Conservation (phyloP, 129 eudicot species). For the Saposhnikovia divaricata region DNA sequence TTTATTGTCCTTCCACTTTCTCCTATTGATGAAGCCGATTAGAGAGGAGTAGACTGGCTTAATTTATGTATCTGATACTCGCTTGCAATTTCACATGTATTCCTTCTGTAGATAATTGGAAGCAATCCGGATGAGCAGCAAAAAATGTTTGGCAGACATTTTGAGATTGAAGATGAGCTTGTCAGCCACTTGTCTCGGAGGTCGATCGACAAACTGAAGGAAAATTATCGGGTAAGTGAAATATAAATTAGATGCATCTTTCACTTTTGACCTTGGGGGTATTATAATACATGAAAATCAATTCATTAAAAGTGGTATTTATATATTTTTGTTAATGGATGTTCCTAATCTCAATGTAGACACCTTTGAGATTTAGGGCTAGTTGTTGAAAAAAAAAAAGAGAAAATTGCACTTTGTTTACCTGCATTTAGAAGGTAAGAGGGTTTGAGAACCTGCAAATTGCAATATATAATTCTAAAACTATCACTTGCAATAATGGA, state of each 20-base stretch:
- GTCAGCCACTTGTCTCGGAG: conserved; percentile 81
- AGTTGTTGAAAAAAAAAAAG: not conserved
- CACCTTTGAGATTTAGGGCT: not conserved
- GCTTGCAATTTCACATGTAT: not conserved
- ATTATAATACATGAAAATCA: too few species aligned
- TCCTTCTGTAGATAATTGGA: conserved; percentile 51
- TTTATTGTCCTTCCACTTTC: too few species aligned
- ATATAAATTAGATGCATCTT: not conserved
- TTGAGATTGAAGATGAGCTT: conserved; percentile 88
- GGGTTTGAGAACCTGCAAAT: too few species aligned
- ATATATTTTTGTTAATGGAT: not conserved
- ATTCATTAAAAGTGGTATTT: not conserved
- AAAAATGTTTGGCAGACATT: conserved; percentile 91
- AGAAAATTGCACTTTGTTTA: too few species aligned
- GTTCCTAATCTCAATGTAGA: not conserved
- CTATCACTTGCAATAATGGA: too few species aligned
- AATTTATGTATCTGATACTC: not conserved
- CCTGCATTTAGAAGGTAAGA: too few species aligned
- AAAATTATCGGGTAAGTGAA: conserved; percentile 62
- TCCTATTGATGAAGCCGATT: too few species aligned
- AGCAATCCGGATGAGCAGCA: conserved; percentile 84
- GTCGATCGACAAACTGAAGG: conserved; percentile 72
- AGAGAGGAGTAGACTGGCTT: not conserved
- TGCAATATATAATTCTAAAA: too few species aligned
- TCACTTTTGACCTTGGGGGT: not conserved